phyloP scores from a whole-genome alignment of 345 rosid genomes.

The Gossypium mustelinum region DNA sequence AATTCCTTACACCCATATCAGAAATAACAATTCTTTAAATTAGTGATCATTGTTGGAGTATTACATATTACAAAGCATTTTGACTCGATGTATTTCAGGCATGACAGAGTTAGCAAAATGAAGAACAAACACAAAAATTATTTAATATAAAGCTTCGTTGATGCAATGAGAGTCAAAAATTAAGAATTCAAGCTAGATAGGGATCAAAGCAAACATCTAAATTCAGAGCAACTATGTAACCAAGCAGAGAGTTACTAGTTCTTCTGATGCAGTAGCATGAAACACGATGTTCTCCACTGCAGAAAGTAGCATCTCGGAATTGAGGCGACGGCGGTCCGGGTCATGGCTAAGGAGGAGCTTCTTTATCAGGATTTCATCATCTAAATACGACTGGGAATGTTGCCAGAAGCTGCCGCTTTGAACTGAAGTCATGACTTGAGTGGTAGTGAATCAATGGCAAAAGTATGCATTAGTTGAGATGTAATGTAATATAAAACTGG shows the following conservation, averaged over 20 bases:
- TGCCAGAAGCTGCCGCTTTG: conserved; percentile 12
- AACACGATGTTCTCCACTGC: conserved; percentile 55
- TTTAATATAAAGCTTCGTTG: background rate
- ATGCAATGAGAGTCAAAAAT: too few relatives aligned
- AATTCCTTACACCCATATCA: background rate
- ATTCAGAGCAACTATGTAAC: conserved; percentile 15
- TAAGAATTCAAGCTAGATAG: background rate
- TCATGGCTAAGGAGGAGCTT: conserved; percentile 63
- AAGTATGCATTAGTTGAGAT: background rate
- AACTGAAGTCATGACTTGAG: conserved; percentile 24
- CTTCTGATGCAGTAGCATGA: conserved; percentile 36
- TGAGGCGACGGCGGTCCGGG: conserved; percentile 65
- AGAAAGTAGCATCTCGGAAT: conserved; percentile 51
- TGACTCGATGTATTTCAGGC: background rate
- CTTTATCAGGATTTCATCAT: conserved; percentile 47
- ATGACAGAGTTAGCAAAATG: background rate
- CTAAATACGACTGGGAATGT: background rate
- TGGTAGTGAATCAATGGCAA: conserved; percentile 26
- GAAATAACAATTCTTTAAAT: background rate
- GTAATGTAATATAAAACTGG: background rate
- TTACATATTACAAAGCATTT: background rate
- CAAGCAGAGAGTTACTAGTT: conserved; percentile 13
- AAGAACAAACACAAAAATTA: background rate
- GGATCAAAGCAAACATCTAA: background rate
- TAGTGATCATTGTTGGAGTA: conserved; percentile 15